Evolutionary conservation across 495 filamentous ascomycete genomes (phyloP).

Genomic region (Astrothelium macrocarpum): DNA sequence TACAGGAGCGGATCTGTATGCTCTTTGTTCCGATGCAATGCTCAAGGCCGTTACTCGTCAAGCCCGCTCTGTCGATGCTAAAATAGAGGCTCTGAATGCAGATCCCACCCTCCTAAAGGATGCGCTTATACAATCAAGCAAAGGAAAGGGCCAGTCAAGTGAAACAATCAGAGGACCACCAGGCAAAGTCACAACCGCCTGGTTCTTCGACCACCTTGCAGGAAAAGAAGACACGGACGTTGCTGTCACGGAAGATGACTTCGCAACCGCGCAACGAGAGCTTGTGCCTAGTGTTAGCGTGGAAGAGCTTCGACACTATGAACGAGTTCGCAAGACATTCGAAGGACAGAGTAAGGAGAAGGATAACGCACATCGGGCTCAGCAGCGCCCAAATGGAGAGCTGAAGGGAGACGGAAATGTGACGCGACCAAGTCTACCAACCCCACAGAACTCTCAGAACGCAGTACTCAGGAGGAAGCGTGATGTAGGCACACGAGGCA

Average conservation of each 20-base stretch:
- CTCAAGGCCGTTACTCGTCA: slow-evolving; percentile 94
- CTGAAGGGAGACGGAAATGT: slow-evolving; percentile 21
- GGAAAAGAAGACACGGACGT: slow-evolving; percentile 73
- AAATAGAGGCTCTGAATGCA: slow-evolving; percentile 57
- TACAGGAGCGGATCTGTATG: slow-evolving; percentile 94
- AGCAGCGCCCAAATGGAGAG: slow-evolving; percentile 11
- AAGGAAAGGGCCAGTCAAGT: slow-evolving; percentile 10
- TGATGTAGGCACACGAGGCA: neutral
- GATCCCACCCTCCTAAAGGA: slow-evolving; percentile 6
- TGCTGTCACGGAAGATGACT: slow-evolving; percentile 81
- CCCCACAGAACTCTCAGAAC: neutral
- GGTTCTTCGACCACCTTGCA: slow-evolving; percentile 90
- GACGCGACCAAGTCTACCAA: neutral
- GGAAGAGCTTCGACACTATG: slow-evolving; percentile 87
- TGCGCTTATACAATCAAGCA: neutral
- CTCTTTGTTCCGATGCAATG: slow-evolving; percentile 95
- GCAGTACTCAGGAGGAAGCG: neutral
- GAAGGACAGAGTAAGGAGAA: slow-evolving; percentile 44
- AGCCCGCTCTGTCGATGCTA: slow-evolving; percentile 71
- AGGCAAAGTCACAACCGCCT: slow-evolving; percentile 66
- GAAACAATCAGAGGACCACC: slow-evolving; percentile 18
- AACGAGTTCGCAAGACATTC: slow-evolving; percentile 70
- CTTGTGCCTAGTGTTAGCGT: slow-evolving; percentile 88
- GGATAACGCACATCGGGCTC: neutral
- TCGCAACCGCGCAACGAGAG: slow-evolving; percentile 66